Base-by-base conservation (phyloP, 2,329 filamentous ascomycete species). In the Colletotrichum abscissum region DNA sequence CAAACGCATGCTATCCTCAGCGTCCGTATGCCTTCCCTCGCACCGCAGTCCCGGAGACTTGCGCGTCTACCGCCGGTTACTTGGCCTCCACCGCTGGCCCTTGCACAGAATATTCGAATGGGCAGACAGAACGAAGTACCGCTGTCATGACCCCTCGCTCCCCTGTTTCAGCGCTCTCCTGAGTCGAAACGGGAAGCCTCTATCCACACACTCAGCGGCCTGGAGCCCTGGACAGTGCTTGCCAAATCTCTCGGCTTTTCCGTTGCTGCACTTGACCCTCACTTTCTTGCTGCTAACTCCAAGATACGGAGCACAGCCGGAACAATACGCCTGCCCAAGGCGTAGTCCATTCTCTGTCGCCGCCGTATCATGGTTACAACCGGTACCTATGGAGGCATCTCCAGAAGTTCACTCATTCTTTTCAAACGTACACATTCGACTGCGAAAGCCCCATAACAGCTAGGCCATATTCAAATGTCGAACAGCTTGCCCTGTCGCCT, bases 131-230 rank as follows among this genome's bases (percentile, higher is more conserved):
- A 54, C 1, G 54, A 24, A 5, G 28, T 2, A 22, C 14, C 28
- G 16, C 19, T 33, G 19, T 24, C 46, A 30, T 63, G 60, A 42
- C 60, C 42, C 60, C 28, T 54, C 14, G 28, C 46, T 9, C 62
- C 62, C 42, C 46, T 64, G 62, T 64, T 64, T 64, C 62, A 64
- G 62, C 30, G 22, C 30, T 14, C 19, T 11, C n/a, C 14, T n/a
- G 42, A n/a, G 42, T n/a, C 42, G 42, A 19, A 19, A 19, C 19
- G 38, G 38, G 38, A 19, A 35, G 33, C 33, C 35, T 42, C 35
- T 42, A 42, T 42, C 35, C 35, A 42, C 35, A 4, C 42, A 46
- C 38, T 42, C 16, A 46, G 19, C 42, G 38, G 38, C 38, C 19
- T 42, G 11, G 38, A 35, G 14, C 35, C 14, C 14, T 42, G 35